Base-by-base conservation (phyloP, 2,329 filamentous ascomycete genomes). In the Colletotrichum tropicale region DNA sequence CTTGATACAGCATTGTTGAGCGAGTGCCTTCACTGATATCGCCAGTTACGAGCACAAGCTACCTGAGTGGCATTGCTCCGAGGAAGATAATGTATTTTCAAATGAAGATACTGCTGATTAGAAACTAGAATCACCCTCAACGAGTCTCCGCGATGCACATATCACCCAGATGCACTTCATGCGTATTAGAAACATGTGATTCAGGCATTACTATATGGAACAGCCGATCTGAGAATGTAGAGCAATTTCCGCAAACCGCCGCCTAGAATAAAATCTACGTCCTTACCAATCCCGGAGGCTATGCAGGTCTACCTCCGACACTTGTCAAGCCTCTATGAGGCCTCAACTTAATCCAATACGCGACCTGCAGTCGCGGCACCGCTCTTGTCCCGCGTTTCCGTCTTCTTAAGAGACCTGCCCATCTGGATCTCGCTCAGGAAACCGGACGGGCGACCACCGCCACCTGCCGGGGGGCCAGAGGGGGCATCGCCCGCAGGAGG, bases 371-470 rank as follows among this genome's bases (percentile, higher is more conserved):
- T 88, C 68, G 92, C 84, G 67, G 95, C 90, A 64, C 80, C 85
- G 84, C 96, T 98, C 84, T 93, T 93, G 84, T 99, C 97, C 84
- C 95, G 96, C 1, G 97, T 98, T 83, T 93, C 88, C 28, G 96
- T 95, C 89, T 98, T 98, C 88, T 90, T 96, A 82, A 99, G 87
- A 4, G 92, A 85, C 84, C 85, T 96, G 58, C 97, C 96, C 77
- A 92, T 86, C 82, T 96, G 93, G 77, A 99, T 98, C 83, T 98
- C 92, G 75, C 93, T 93, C 78, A 99, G 85, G 81, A 99, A 89
- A 1, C 92, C 92, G 24, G 91, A 81, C 24, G 92, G 91, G 32
- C 90, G 87, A 1, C 86, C 89, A 9, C 90, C 87, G 1, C 86
- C 89, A 10, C 79, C 84, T 13, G 82, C 75, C 8, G 91, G 86